Base-by-base conservation (phyloP, 805 yeast species). In the Metschnikowia gruessii region DNA sequence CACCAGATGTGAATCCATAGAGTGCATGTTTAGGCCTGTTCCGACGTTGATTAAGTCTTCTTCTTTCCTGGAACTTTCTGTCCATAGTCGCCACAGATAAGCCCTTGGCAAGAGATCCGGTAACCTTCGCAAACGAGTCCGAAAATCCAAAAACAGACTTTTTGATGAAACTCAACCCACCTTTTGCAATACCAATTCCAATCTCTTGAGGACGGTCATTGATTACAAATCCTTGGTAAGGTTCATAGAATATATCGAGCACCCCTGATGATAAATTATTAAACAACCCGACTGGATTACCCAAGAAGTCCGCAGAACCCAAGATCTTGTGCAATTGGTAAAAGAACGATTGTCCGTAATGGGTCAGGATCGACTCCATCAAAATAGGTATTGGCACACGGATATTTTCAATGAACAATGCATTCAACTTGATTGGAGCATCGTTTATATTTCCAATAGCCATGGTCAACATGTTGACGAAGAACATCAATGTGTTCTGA, bases 281-380 rank as follows among this genome's bases (percentile, higher is more conserved):
- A 71, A 94, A 94, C 51, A 94, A 70, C 1, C 99, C 99, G 24
- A 95, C 98, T 0, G 99, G 99, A 55, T 95, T 94, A 18, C 99
- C 99, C 41, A 94, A 69, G 55, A 94, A 81, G 66, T 95, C 99
- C 0, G 98, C 99, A 16, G 97, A 89, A 0, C 99, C 99, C 29
- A 95, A 70, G 37, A 94, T 83, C 63, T 89, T 90, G 67, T 94
- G 95, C 29, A 94, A 72, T 65, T 94, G 99, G 61, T 87, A 90
- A 49, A 94, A 76, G 66, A 92, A 85, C 24, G 94, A 92, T 62
- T 91, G 97, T 10, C 91, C 85, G 63, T 94, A 94, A 64, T 94
- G 98, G 0, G 92, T 84, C 55, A 76, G 75, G 18, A 92, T 75
- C 28, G 87, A 82, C 48, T 83, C 85, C 28, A 81, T 49, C 52